Evolutionary conservation across 345 rosid species (phyloP), one percentile per base, ranked within the genome.

Genomic region (Moricandia arvensis): DNA sequence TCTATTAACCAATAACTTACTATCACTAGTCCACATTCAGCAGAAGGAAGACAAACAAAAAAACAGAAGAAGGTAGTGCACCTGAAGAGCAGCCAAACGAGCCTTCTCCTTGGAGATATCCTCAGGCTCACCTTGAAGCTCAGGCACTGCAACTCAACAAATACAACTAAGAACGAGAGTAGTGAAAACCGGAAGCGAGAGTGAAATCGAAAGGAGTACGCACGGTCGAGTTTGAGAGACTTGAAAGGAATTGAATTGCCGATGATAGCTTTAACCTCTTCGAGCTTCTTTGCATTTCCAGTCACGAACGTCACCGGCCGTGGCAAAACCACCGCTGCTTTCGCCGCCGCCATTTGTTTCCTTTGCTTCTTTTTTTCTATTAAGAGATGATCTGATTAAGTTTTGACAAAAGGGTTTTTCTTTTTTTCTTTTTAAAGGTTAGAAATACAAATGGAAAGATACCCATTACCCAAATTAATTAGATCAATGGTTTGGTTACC

Each of bases 221-320:
- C 61, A 94, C 98, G 55, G 63, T 95, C 96, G 76, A 95, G 87
- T 81, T 95, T 95, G 80, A 84, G 89, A 43, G 99, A 90, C 75
- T 80, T 93, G 61, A 95, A 83, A 34, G 97, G 99, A 66, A 95
- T 81, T 13, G 97, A 82, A 21, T 85, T 83, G 8, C 98, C 97
- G 85, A 95, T 73, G 10, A 95, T 95, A 45, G 86, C 84, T 63
- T 90, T 91, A 24, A 95, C 99, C 79, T 95, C 98, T 61, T 95
- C 99, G 5, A 92, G 94, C 81, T 95, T 95, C 86, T 92, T 92
- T 4, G 96, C 93, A 78, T 90, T 95, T 24, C 99, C 98, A 0
- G 98, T 95, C 54, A 95, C 98, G 76, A 92, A 92, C 0, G 97
- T 95, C 80, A 95, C 97, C 80, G 97, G 96, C 51, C 92, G 86